Evolutionary conservation across 1,139 yeast genomes (phyloP), one percentile per base, ranked within the genome.

Genomic region (Suhomyces choctaworum): DNA sequence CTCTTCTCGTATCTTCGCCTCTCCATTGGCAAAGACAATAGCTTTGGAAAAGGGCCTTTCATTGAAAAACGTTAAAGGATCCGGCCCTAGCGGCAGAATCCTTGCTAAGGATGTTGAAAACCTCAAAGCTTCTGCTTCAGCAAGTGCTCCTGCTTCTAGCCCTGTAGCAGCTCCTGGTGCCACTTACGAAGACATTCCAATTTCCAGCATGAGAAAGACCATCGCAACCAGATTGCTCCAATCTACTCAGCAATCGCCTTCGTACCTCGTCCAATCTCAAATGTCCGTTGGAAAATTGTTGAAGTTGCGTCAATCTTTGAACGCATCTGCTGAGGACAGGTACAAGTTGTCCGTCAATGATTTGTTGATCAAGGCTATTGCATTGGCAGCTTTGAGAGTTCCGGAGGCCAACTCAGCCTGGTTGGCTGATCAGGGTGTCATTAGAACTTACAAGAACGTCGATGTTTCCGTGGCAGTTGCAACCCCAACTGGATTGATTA

Each of bases 381-480:
- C 97, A 37, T 77, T 79, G 55, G 97, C 99, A 37, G 80, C 88
- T 45, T 74, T 75, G 62, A 81, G 92, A 67, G 96, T 90, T 32
- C 98, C 98, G 46, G 90, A 83, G 54, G 96, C 82, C 52, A 92
- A 94, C 73, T 78, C 97, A 25, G 85, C 92, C 60, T 92, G 97
- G 95, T 76, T 92, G 55, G 96, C 85, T 58, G 70, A 76, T 30
- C 83, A 90, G 70, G 89, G 90, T 48, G 82, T 92, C 52, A 86
- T 94, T 55, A 87, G 99, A 73, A 90, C 86, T 68, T 92, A 81
- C 77, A 73, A 76, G 58, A 83, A 81, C 54, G 97, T 90, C 42
- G 99, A 92, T 60, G 95, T 92, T 41, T 89, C 97, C 19, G 97
- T 92, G 44, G 99, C 99, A 29, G 99, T 92, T 47, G 95, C 98